Base-by-base conservation (phyloP, 495 filamentous ascomycete genomes). In the Hypoxylon perforatum region DNA sequence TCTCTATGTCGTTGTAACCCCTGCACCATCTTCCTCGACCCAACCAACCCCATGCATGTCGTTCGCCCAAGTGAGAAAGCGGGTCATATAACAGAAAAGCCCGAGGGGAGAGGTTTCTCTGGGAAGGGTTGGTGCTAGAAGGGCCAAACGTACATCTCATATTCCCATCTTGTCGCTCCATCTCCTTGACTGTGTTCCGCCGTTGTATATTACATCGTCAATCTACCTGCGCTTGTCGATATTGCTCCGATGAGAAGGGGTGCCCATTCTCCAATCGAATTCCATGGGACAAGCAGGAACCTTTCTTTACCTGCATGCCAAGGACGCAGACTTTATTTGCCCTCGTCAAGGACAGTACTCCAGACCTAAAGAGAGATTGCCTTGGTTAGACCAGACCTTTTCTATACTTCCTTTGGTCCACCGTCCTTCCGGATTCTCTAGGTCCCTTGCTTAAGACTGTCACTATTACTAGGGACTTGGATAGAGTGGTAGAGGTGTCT, bases 331-430 rank as follows among this genome's bases (percentile, higher is more conserved):
- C 55, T 71, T 69, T 70, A 61, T 65, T 63, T 67, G 65, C 57
- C 56, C 61, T 69, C 59, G 65, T 67, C 62, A 11, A 67, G 53
- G 59, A 67, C 58, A 70, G 63, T 67, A 60, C 48, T 61, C 67
- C 55, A 75, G 67, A 63, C 71, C 51, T 63, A 69, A 60, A 51
- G 22, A 63, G 67, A 69, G 56, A 66, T 73, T 70, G 35, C 41
- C 60, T 69, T 71, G 63, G 67, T 75, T 69, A 69, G 57, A 71
- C 63, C 67, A 67, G 71, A 55, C 71, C 69, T 63, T 69, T 68
- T 73, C 65, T 72, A 70, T 63, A 33, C 73, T 72, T 75, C 71
- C 68, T 68, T 73, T 71, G 65, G 67, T 70, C 73, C 73, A 71
- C 69, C 67, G 64, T 73, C 61, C 73, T 62, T 69, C 73, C 73